phyloP scores from a whole-genome alignment of 257 asterid species.

The Fraxinus quadrangulata region DNA sequence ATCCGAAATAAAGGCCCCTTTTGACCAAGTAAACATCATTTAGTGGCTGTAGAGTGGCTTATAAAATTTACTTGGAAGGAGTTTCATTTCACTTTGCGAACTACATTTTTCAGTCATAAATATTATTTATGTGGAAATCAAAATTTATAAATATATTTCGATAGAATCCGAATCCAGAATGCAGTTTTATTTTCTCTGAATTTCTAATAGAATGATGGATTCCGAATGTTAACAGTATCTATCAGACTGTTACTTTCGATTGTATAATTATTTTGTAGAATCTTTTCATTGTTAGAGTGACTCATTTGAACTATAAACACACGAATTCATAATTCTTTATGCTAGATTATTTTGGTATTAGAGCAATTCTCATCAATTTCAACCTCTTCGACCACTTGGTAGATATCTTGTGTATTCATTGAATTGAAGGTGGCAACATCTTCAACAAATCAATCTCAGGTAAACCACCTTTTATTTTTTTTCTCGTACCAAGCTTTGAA shows the following conservation, averaged over 20 bases:
- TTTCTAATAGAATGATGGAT: background rate
- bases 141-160: background rate
- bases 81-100: background rate
- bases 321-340: background rate
- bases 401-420: background rate
- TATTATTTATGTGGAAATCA: too few relatives aligned
- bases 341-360: too few relatives aligned
- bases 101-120: background rate
- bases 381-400: background rate
- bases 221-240: background rate
- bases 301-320: background rate
- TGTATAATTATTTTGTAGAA: background rate
- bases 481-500: too few relatives aligned
- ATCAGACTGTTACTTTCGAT: background rate
- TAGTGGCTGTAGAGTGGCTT: slow-evolving; percentile 24
- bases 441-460: background rate
- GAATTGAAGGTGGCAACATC: background rate
- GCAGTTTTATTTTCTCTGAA: background rate
- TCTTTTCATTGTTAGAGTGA: background rate
- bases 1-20: slow-evolving; percentile 20
- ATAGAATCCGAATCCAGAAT: background rate
- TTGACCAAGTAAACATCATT: slow-evolving; percentile 43
- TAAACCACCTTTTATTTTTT: background rate
- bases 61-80: background rate
- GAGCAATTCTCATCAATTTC: background rate